Evolutionary conservation across 208 protist genomes (phyloP).

Genomic region (Herpetomonas tarakana): DNA sequence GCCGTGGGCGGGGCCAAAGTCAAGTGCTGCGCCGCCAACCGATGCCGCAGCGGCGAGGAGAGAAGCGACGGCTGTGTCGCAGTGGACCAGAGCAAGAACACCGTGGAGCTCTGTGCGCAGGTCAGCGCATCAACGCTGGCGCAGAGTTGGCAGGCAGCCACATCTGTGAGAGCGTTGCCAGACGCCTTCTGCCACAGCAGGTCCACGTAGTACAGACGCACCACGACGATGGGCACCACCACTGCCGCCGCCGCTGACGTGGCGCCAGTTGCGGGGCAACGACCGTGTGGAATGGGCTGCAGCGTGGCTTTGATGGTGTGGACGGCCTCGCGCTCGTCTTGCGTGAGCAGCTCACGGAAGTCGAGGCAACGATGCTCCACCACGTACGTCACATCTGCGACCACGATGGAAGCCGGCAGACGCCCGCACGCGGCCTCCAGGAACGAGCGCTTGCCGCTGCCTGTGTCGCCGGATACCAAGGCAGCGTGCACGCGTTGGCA

Average conservation of each 20-base stretch:
- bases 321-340: conserved; percentile 46
- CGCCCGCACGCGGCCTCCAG: not conserved
- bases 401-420: conserved; percentile 9
- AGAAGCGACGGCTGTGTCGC: not conserved
- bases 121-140: not conserved
- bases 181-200: not conserved
- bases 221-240: not conserved
- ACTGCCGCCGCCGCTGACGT: not conserved
- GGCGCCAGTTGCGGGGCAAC: not conserved
- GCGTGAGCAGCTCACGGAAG: conserved; percentile 39
- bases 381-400: conserved; percentile 7
- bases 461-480: not conserved
- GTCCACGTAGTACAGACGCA: not conserved
- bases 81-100: not conserved
- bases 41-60: conserved; percentile 6
- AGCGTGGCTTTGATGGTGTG: conserved; percentile 25
- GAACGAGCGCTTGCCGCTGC: not conserved
- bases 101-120: conserved; percentile 3
- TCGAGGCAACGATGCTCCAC: conserved; percentile 40
- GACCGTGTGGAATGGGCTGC: conserved; percentile 16
- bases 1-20: conserved; percentile 20
- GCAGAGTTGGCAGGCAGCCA: not conserved
- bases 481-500: not conserved
- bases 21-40: conserved; percentile 23
- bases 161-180: conserved; percentile 5